Conservation (phyloP, 2,329 filamentous ascomycete species). For the Metarhizium brunneum region DNA sequence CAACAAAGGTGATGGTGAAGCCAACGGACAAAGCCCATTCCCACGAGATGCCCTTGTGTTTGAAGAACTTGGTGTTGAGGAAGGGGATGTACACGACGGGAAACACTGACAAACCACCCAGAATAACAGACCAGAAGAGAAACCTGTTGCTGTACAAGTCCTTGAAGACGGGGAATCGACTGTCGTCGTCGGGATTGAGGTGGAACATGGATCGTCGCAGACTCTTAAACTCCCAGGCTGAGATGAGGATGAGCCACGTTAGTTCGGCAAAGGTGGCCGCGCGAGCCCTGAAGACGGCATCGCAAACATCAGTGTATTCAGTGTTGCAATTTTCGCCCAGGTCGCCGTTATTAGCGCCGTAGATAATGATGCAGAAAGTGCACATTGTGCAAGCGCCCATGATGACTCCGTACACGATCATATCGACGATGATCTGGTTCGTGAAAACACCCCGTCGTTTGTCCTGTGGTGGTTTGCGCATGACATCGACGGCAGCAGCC, state of each 20-base stretch:
- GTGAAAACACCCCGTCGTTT: constrained; percentile 63
- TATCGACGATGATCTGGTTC: constrained; percentile 67
- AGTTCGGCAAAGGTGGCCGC: constrained; percentile 65
- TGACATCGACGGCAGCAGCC: constrained; percentile 63
- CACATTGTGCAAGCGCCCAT: constrained; percentile 61
- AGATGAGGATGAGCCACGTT: constrained; percentile 64
- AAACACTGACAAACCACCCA: constrained; percentile 54
- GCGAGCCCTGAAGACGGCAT: constrained; percentile 57
- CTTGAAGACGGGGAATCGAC: constrained; percentile 43
- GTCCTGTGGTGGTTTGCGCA: constrained; percentile 70
- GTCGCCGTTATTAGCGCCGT: constrained; percentile 43
- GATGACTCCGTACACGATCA: constrained; percentile 69
- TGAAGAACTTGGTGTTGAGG: constrained; percentile 62
- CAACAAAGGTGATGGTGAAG: constrained; percentile 54
- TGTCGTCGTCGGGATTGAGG: constrained; percentile 45
- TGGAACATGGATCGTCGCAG: constrained; percentile 63
- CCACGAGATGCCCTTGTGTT: constrained; percentile 63
- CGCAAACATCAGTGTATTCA: constrained; percentile 43
- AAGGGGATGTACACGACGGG: constrained; percentile 64
- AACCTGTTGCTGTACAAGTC: constrained; percentile 64
- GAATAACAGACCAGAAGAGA: constrained; percentile 56
- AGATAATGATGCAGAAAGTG: constrained; percentile 57
- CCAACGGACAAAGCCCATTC: constrained; percentile 64
- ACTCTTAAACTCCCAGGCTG: constrained; percentile 71
- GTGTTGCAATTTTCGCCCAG: constrained; percentile 58